Evolutionary conservation across 2,329 filamentous ascomycete genomes (phyloP), one percentile per base, ranked within the genome.

Genomic region (Furcasterigmium furcatum): DNA sequence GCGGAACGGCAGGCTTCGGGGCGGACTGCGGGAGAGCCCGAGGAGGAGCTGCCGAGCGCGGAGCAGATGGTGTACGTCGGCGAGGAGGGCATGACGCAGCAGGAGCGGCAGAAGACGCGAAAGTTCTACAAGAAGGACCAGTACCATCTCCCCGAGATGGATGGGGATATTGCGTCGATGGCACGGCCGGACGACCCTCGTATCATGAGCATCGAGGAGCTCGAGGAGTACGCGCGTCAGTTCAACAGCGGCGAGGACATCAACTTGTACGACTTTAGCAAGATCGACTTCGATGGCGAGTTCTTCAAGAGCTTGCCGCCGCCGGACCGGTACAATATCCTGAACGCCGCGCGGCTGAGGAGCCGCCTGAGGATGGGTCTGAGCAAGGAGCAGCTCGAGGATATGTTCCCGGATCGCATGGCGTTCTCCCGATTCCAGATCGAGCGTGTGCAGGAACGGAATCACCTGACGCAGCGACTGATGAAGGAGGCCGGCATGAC

Each of bases 341-440:
- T 99, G 19, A 99, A 99, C 61, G 94, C 95, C 2, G 94, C 95
- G 2, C 79, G 94, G 50, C 63, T 99, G 50, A 77, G 94, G 46
- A 96, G 90, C 63, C 79, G 94, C 44, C 73, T 99, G 58, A 82
- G 94, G 61, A 96, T 99, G 92, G 94, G 94, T 0, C 80, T 96
- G 57, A 95, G 89, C 46, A 97, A 97, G 65, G 92, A 99, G 53
- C 94, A 99, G 66, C 70, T 99, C 13, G 91, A 97, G 55, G 81
- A 77, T 38, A 99, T 99, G 94, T 99, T 99, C 62, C 92, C 94
- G 0, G 87, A 99, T 62, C 83, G 94, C 21, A 96, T 99, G 91
- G 94, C 87, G 1, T 99, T 99, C 60, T 96, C 91, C 1, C 86
- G 79, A 50, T 99, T 99, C 59, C 94, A 99, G 65, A 96, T 99